Evolutionary conservation across 139 green algal genomes (phyloP).

Genomic region (Mesotaenium endlicherianum): DNA sequence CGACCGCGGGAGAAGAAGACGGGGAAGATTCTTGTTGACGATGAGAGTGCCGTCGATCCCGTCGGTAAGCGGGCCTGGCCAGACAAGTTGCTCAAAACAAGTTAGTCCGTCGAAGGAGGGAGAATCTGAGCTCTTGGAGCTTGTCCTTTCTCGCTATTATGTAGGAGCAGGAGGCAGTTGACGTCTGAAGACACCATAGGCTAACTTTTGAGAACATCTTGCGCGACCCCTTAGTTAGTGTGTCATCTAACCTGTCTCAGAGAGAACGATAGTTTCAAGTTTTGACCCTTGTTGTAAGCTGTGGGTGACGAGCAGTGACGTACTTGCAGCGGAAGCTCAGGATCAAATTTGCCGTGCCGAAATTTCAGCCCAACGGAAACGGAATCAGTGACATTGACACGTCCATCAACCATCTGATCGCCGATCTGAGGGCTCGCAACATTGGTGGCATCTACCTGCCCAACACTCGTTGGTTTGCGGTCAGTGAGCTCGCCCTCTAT

Average conservation of each 20-base stretch:
- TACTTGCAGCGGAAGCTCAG: slow-evolving; percentile 46
- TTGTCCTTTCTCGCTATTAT: too few species aligned
- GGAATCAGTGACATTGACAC: slow-evolving; percentile 48
- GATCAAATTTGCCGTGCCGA: slow-evolving; percentile 37
- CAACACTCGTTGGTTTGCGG: slow-evolving; percentile 54
- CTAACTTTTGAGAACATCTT: too few species aligned
- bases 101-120: too few species aligned
- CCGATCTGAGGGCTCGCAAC: slow-evolving; percentile 35
- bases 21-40: slow-evolving; percentile 19
- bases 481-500: background rate
- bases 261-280: too few species aligned
- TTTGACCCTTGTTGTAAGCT: too few species aligned
- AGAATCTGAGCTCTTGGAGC: too few species aligned
- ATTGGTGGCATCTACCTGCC: slow-evolving; percentile 56
- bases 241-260: too few species aligned
- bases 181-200: too few species aligned
- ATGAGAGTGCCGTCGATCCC: slow-evolving; percentile 12
- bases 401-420: slow-evolving; percentile 35
- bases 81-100: too few species aligned
- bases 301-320: too few species aligned
- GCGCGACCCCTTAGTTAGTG: too few species aligned
- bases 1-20: slow-evolving; percentile 46
- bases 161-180: too few species aligned
- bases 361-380: background rate
- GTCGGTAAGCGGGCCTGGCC: background rate